Evolutionary conservation across 1,284 basidiomycete genomes (phyloP).

Genomic region (Coniferiporia sulphurascens): DNA sequence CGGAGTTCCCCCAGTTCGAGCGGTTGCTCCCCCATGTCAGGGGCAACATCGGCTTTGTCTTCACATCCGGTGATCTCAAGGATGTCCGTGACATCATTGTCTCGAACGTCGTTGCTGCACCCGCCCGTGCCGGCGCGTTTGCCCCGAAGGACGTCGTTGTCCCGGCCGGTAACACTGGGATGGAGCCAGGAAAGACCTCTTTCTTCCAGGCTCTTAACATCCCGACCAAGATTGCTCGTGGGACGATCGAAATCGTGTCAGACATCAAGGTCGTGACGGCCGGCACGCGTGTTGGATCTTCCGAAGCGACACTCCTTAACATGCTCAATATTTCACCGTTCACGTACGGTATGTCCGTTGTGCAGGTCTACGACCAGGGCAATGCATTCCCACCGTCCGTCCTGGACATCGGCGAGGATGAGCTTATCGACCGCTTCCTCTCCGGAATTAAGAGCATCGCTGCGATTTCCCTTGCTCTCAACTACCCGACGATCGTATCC

Average conservation of each 20-base stretch:
- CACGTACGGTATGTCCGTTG: constrained; percentile 98
- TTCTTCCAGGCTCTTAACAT: constrained; percentile 99
- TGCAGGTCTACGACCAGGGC: constrained; percentile 90
- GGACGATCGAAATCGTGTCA: constrained; percentile 99
- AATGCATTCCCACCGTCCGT: constrained; percentile 89
- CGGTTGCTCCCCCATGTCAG: constrained; percentile 92
- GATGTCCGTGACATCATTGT: constrained; percentile 90
- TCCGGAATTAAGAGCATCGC: constrained; percentile 94
- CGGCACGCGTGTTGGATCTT: constrained; percentile 91
- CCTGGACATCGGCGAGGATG: constrained; percentile 90
- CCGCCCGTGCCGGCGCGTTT: constrained; percentile 96
- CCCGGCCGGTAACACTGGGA: constrained; percentile 96
- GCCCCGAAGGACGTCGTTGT: constrained; percentile 92
- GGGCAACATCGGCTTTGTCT: constrained; percentile 99
- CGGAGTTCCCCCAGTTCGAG: constrained; percentile 93
- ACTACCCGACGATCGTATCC: constrained; percentile 95
- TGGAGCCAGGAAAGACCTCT: constrained; percentile 99
- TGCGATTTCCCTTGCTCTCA: constrained; percentile 90
- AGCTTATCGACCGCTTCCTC: constrained; percentile 88
- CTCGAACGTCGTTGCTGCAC: constrained; percentile 97
- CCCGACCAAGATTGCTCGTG: constrained; percentile 99
- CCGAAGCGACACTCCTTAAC: constrained; percentile 97
- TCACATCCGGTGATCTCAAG: constrained; percentile 91
- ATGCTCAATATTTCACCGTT: constrained; percentile 99
- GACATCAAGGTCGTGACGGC: constrained; percentile 94